Evolutionary conservation across 768 basidiomycete species (phyloP), one percentile per base, ranked within the genome.

Genomic region (Lactarius hengduanensis): DNA sequence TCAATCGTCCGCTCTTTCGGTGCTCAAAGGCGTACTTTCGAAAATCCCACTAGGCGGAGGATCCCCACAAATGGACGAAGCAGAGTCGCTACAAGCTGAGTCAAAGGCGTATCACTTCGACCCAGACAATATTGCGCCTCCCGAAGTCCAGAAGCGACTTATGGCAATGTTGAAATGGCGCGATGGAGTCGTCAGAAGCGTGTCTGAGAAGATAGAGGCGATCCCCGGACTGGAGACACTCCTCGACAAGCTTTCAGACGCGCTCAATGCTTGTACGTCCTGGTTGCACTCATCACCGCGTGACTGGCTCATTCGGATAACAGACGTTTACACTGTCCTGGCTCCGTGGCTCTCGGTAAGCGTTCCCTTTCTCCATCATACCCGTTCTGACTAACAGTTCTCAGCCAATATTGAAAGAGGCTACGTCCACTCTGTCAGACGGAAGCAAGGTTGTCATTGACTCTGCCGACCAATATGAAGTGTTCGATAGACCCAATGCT

Each of bases 391-490:
- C 41, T 41, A 54, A 43, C 43, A 11, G 22, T 43, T 56, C 62
- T 63, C 71, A 89, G 84, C 89, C 88, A 11, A 80, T 89, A 62
- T 77, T 89, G 28, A 78, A 81, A 59, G 82, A 86, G 69, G 83
- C 84, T 10, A 86, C 84, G 13, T 74, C 76, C 3, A 84, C 82
- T 15, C 80, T 90, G 18, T 79, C 82, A 55, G 83, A 86, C 72
- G 85, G 86, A 6, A 87, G 86, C 71, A 86, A 87, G 72, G 83
- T 84, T 32, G 86, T 90, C 65, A 88, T 91, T 70, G 83, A 89
- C 73, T 82, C 79, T 30, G 82, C 84, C 40, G 89, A 90, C 68
- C 88, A 90, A 75, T 89, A 84, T 65, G 83, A 86, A 73, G 87
- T 89, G 26, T 91, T 90, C 76, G 78, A 87, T 71, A 82, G 89